Conservation (phyloP, 129 eudicot species). For the Escallonia rubra region DNA sequence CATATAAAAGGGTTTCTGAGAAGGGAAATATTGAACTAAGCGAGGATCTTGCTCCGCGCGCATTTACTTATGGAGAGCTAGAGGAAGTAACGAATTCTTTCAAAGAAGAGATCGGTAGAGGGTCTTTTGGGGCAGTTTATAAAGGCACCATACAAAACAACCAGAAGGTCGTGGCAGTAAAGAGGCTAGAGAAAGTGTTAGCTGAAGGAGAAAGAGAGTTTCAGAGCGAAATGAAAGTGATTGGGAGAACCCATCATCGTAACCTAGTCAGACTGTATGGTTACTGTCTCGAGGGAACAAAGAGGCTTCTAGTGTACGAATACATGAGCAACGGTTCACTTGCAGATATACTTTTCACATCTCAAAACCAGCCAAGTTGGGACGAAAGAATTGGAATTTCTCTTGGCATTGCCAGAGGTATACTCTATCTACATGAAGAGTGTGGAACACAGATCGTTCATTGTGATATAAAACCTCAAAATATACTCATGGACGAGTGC, state of each 20-base stretch:
- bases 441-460: conserved; percentile 20
- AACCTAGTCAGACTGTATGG: conserved; percentile 33
- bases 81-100: conserved; percentile 25
- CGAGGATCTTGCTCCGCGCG: conserved; percentile 9
- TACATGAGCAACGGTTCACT: conserved; percentile 49
- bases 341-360: conserved; percentile 25
- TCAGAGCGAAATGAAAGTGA: conserved; percentile 35
- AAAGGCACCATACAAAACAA: conserved; percentile 23
- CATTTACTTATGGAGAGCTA: conserved; percentile 34
- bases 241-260: conserved; percentile 42
- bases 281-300: conserved; percentile 33
- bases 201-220: conserved; percentile 40
- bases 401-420: conserved; percentile 7
- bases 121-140: conserved; percentile 43
- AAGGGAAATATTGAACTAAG: neutral
- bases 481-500: conserved; percentile 21
- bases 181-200: conserved; percentile 22
- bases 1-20: neutral
- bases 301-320: conserved; percentile 35
- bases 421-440: conserved; percentile 21
- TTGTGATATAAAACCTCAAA: conserved; percentile 27
- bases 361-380: conserved; percentile 12
- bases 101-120: conserved; percentile 36
- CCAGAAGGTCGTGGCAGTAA: conserved; percentile 34
- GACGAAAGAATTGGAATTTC: conserved; percentile 12